Conservation (phyloP, 2,329 filamentous ascomycete genomes). For the Botryosphaeria agaves region DNA sequence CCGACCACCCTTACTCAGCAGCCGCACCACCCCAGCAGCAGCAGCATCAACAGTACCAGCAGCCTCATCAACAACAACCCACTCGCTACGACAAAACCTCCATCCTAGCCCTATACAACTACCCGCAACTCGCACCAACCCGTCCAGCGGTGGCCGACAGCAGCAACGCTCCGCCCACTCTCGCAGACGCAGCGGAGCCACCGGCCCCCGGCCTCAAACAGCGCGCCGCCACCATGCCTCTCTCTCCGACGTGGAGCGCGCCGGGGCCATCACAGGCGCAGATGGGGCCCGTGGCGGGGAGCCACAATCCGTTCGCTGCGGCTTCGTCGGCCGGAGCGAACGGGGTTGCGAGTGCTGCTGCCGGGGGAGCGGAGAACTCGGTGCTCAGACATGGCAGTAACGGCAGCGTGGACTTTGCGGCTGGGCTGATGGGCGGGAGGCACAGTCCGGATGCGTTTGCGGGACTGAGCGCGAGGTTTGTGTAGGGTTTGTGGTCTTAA, state of each 20-base stretch:
- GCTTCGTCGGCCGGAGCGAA: constrained; percentile 7
- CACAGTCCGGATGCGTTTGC: constrained; percentile 71
- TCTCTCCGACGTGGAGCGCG: constrained; percentile 1
- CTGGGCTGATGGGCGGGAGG: constrained; percentile 46
- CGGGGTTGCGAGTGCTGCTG: constrained; percentile 5
- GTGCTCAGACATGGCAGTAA: constrained; percentile 37
- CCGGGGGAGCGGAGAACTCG: constrained; percentile 4
- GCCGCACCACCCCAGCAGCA: constrained; percentile 9
- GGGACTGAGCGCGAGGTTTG: constrained; percentile 44
- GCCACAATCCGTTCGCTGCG: constrained; percentile 39
- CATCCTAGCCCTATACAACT: constrained; percentile 60
- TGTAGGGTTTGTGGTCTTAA: no score
- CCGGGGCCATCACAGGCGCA: neutral
- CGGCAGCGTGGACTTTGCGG: constrained; percentile 49
- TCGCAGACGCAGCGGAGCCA: constrained; percentile 10
- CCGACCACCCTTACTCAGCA: no score
- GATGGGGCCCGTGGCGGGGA: constrained; percentile 17
- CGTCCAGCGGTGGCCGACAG: constrained; percentile 18
- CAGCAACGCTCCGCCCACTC: constrained; percentile 13
- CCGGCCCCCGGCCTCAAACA: constrained; percentile 12
- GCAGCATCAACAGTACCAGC: constrained; percentile 6
- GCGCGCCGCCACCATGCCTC: constrained; percentile 21
- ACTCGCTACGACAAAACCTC: constrained; percentile 49
- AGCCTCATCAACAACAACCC: constrained; percentile 19
- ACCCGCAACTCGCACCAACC: constrained; percentile 34